Conservation (phyloP, 83 land plant genomes). For the Isoetes engelmannii region DNA sequence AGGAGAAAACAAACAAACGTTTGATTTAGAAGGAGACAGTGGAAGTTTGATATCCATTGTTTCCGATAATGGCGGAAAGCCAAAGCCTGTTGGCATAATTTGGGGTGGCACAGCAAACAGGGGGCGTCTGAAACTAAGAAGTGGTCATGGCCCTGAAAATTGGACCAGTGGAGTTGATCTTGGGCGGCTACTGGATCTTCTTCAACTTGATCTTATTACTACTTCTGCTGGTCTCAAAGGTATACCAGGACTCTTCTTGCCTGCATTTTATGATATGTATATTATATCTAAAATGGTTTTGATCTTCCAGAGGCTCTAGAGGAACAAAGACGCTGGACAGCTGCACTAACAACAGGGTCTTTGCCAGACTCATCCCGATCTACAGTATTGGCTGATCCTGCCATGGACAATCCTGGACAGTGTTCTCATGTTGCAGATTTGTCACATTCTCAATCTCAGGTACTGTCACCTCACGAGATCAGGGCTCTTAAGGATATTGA, state of each 20-base stretch:
- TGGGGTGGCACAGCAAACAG: conserved; percentile 95
- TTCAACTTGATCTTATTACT: conserved; percentile 70
- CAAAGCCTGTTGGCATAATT: conserved; percentile 72
- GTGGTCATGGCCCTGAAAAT: conserved; percentile 69
- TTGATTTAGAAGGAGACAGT: conserved; percentile 88
- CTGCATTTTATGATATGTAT: background rate
- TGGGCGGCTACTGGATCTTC: conserved; percentile 78
- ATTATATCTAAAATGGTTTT: background rate
- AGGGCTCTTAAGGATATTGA: background rate
- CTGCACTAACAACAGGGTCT: background rate
- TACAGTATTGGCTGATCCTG: background rate
- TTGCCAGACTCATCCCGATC: background rate
- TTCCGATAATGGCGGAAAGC: conserved; percentile 42
- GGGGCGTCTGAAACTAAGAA: conserved; percentile 70
- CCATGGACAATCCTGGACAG: no score
- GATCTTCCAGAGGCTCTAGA: background rate
- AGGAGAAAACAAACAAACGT: conserved; percentile 82
- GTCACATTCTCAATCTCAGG: no score
- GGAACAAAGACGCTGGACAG: conserved; percentile 6
- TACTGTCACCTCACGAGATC: no score
- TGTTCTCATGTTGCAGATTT: background rate
- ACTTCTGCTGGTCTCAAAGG: conserved; percentile 53
- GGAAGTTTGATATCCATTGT: conserved; percentile 69
- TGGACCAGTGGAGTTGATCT: conserved; percentile 96
- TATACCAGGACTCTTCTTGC: conserved; percentile 5